A percentile compares a stretch with the other conserved stretches of the same genome.
These are phyloP conservation scores for Xylaria hypoxylon DNA, from an alignment of 2,329 filamentous ascomycete species.

Conservation along the genomic window DNA sequence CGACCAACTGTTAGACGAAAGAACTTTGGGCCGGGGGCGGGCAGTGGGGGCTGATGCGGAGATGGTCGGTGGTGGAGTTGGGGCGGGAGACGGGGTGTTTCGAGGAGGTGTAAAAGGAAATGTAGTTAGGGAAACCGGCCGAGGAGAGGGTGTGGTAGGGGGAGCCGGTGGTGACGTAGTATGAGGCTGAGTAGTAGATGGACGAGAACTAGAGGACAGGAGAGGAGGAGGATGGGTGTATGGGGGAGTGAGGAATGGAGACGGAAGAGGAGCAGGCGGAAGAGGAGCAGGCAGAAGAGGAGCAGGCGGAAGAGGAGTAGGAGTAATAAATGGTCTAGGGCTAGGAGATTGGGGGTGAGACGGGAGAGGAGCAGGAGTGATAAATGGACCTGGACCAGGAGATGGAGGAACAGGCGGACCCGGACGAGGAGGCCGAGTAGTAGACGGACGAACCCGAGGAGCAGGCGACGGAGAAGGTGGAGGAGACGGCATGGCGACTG, in stretches of 20 bases:
- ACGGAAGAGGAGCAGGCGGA: not conserved
- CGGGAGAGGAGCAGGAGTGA: not conserved
- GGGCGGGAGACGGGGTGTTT: not conserved
- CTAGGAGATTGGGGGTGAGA: not conserved
- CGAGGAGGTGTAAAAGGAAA: not conserved
- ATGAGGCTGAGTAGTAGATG: not conserved
- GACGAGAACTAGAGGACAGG: too few relatives aligned
- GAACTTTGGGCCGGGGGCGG: too few relatives aligned
- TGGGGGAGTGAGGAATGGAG: too few relatives aligned
- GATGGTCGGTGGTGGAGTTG: too few relatives aligned
- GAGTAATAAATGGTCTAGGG: not conserved
- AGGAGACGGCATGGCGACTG: not conserved
- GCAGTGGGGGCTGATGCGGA: not conserved
- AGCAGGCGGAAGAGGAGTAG: not conserved
- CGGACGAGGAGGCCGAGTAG: too few relatives aligned
- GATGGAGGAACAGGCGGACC: too few relatives aligned
- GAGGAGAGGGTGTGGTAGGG: not conserved
- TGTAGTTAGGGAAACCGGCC: not conserved
- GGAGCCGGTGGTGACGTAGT: not conserved
- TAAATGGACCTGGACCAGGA: too few relatives aligned
- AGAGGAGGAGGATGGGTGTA: too few relatives aligned
- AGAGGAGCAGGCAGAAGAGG: not conserved
- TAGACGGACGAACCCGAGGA: too few relatives aligned
- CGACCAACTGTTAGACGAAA: too few relatives aligned
- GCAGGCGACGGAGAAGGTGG: not conserved